Percentiles rank a stretch among this genome's conserved stretches.
Conservation (phyloP, 225 moss, liverwort and hornwort genomes). For the Climacium dendroides region DNA sequence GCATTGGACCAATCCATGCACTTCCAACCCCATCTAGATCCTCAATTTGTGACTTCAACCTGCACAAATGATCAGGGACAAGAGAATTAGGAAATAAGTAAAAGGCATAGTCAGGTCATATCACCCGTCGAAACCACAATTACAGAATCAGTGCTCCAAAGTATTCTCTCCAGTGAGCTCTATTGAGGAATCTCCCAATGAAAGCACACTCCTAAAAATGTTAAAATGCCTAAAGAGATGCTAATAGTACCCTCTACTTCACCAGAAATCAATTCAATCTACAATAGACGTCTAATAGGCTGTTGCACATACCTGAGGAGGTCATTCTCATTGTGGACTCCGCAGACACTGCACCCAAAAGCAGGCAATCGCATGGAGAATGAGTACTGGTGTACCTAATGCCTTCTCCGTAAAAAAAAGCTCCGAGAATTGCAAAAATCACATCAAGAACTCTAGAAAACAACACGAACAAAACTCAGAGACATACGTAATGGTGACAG, state of each 20-base stretch:
- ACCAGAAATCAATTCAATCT: not conserved
- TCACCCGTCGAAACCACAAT: not conserved
- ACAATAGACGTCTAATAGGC: not conserved
- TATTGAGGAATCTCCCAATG: not conserved
- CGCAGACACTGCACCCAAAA: constrained; percentile 58
- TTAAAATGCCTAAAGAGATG: not conserved
- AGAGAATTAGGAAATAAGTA: not conserved
- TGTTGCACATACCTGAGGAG: constrained; percentile 37
- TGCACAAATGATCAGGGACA: not conserved
- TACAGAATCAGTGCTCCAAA: not conserved
- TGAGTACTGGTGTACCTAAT: not conserved
- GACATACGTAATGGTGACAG: constrained; percentile 47
- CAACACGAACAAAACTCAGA: not conserved
- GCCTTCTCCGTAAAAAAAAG: not conserved
- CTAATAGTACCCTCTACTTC: not conserved
- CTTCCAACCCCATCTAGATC: constrained; percentile 66
- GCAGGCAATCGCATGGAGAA: not conserved
- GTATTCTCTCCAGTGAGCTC: not conserved
- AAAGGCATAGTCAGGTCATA: not conserved
- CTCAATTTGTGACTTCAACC: constrained; percentile 54
- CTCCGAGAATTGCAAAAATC: not conserved
- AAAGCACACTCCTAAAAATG: not conserved
- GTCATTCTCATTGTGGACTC: constrained; percentile 70
- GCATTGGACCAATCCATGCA: constrained; percentile 64
- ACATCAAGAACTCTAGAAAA: not conserved